These are phyloP conservation scores for Stemphylium vesicarium DNA, from an alignment of 2,329 filamentous ascomycete genomes.

Conservation along the genomic window DNA sequence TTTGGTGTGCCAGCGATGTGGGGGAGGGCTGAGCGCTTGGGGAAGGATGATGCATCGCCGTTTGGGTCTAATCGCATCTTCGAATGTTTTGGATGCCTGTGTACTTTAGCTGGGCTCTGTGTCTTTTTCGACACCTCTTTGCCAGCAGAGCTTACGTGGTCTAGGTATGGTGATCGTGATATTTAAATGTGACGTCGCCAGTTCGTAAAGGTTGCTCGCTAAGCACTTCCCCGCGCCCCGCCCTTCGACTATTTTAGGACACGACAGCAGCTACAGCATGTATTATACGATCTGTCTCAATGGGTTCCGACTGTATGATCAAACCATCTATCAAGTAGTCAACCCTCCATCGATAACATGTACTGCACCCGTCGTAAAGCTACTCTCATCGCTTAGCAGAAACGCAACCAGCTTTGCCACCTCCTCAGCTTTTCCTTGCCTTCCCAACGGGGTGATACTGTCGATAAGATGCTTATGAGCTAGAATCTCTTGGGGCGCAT, in stretches of 20 bases:
- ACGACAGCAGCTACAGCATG: background rate
- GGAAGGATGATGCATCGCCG: slow-evolving; percentile 26
- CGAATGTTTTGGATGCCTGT: background rate
- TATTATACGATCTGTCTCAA: background rate
- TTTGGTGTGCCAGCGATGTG: slow-evolving; percentile 30
- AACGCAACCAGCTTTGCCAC: slow-evolving; percentile 53
- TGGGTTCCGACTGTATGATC: no score
- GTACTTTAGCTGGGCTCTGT: background rate
- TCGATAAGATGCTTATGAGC: no score
- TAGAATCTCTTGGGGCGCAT: no score
- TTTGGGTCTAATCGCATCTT: slow-evolving; percentile 30
- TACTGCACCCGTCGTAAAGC: slow-evolving; percentile 53
- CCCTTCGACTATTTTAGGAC: background rate
- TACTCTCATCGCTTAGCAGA: slow-evolving; percentile 53
- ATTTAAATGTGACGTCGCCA: slow-evolving; percentile 7
- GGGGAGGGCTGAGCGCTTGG: slow-evolving; percentile 28
- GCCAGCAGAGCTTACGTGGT: no score
- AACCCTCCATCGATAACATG: slow-evolving; percentile 48
- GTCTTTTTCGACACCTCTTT: background rate
- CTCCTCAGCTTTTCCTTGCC: slow-evolving; percentile 29
- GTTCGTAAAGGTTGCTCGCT: background rate
- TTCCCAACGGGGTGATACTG: background rate
- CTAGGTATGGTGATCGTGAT: background rate
- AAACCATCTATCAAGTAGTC: background rate
- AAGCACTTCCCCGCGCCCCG: slow-evolving; percentile 2